Evolutionary conservation across 2,329 filamentous ascomycete species (phyloP), one percentile per base, ranked within the genome.

Genomic region (Colletotrichum karsti): DNA sequence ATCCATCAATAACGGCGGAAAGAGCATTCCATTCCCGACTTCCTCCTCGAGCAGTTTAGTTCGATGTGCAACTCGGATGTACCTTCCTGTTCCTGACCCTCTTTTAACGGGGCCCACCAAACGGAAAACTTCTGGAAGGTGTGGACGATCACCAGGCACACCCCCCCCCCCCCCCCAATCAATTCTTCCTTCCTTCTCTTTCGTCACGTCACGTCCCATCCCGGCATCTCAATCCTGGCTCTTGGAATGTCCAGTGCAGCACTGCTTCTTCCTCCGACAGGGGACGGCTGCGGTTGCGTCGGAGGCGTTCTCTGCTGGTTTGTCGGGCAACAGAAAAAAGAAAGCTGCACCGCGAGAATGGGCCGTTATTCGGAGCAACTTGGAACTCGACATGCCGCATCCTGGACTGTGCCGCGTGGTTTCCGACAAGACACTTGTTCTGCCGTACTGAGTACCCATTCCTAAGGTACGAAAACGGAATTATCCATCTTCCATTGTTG

Each of bases 41-140:
- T 53, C 46, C n/a, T n/a, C n/a, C n/a, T n/a, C n/a, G n/a, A n/a
- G n/a, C n/a, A n/a, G n/a, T n/a, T n/a, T n/a, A n/a, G n/a, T n/a
- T n/a, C n/a, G 35, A 7, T 18, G 35, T 53, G 55, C 55, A 39
- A 44, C 20, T n/a, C 20, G 20, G 13, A 20, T 30, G 48, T 33
- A 30, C 10, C 9, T 39, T 18, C 48, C 18, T 46, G 37, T 33
- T 24, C 41, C 28, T 20, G 33, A 35, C 48, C 13, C 57, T 24
- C 35, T 26, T 30, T 20, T 18, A 48, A 20, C 50, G 18, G 41
- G 63, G 54, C 55, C 33, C 42, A 33, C n/a, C 63, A 28, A 30
- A 54, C 53, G 44, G 64, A 67, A 67, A 46, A 41, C 42, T 67
- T 67, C 64, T 67, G 60, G 64, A 67, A 67, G 64, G 50, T 44